Percentiles rank a stretch among this genome's conserved stretches.
These are phyloP conservation scores for Fonsecaea monophora DNA, from an alignment of 2,329 filamentous ascomycete species.

Conservation along the genomic window DNA sequence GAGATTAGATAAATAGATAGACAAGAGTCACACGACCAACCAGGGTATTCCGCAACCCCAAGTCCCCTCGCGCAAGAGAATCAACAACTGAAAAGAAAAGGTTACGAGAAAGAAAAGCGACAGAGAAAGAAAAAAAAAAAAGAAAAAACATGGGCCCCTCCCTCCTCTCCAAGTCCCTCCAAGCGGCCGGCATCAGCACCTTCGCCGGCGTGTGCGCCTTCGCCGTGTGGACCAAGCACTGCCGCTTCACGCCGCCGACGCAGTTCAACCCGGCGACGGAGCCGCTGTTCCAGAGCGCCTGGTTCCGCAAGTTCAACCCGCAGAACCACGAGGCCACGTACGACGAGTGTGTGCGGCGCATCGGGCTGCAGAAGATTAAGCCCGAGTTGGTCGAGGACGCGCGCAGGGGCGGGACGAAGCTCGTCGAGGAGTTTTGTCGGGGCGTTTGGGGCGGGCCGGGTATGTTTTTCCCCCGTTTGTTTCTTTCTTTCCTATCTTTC, in stretches of 20 bases:
- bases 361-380: conserved; percentile 68
- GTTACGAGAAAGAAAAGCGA: not conserved
- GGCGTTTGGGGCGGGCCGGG: conserved; percentile 62
- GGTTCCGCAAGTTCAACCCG: conserved; percentile 67
- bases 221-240: conserved; percentile 60
- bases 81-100: no score
- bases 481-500: not conserved
- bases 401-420: conserved; percentile 59
- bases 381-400: conserved; percentile 63
- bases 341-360: conserved; percentile 68
- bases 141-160: conserved; percentile 29
- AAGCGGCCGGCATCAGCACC: conserved; percentile 55
- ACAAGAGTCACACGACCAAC: no score
- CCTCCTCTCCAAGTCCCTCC: conserved; percentile 41
- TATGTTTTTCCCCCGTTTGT: conserved; percentile 12
- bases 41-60: no score
- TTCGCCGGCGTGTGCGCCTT: conserved; percentile 60
- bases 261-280: conserved; percentile 66
- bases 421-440: conserved; percentile 70
- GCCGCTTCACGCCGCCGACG: conserved; percentile 61
- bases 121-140: no score
- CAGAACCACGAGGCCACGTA: conserved; percentile 67
- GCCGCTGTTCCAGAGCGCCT: conserved; percentile 64
- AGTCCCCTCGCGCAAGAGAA: no score
- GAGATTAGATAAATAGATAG: no score